Conservation (phyloP, 2,329 filamentous ascomycete species). For the Cryphonectria japonica region DNA sequence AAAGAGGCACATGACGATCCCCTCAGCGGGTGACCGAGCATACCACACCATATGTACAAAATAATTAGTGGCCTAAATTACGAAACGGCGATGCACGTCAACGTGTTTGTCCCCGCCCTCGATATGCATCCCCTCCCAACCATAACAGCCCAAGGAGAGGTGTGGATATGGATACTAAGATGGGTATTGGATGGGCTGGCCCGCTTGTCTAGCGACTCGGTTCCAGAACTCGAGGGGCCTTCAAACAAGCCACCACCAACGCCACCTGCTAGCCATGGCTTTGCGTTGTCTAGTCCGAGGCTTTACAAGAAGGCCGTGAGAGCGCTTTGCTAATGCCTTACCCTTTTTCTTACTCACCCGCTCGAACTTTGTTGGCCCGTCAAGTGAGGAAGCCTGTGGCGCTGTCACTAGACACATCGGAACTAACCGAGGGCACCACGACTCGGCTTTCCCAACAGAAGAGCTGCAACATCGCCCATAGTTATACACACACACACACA, state of each 20-base stretch:
- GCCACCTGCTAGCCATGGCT: not conserved
- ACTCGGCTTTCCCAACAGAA: not conserved
- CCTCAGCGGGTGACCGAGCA: not conserved
- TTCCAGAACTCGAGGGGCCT: conserved; percentile 2
- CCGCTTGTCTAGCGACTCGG: not conserved
- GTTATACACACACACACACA: not conserved
- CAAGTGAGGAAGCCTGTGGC: too few species aligned
- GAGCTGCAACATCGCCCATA: not conserved
- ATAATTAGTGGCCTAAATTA: not conserved
- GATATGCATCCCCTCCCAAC: not conserved
- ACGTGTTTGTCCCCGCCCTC: not conserved
- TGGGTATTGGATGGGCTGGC: not conserved
- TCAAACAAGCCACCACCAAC: too few species aligned
- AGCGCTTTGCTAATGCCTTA: not conserved
- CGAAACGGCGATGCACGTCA: not conserved
- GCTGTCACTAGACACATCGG: too few species aligned
- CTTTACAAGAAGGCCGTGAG: not conserved
- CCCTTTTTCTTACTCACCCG: not conserved
- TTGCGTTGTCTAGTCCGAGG: not conserved
- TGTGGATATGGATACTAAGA: too few species aligned
- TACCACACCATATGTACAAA: not conserved
- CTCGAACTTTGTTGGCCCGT: too few species aligned
- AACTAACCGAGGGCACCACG: too few species aligned
- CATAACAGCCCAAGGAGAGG: not conserved
- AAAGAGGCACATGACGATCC: not conserved